A percentile compares a stretch with the other conserved stretches of the same genome.
These are phyloP conservation scores for Suillus paluster DNA, from an alignment of 768 basidiomycete species.

Conservation along the genomic window DNA sequence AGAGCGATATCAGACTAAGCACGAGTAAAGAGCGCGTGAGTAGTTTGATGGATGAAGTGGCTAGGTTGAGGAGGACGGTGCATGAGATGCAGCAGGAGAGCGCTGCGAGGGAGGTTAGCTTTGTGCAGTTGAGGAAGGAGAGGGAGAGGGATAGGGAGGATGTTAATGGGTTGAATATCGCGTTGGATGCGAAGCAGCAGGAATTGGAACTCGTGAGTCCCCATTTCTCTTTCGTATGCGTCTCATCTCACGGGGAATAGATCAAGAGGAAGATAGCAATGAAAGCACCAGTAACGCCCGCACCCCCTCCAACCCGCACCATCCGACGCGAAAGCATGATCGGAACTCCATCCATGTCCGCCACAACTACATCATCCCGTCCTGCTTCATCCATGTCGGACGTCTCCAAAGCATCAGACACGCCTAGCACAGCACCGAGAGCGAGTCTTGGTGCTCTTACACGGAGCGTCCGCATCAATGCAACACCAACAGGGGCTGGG, in stretches of 20 bases:
- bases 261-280: constrained; percentile 10
- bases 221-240: constrained; percentile 3
- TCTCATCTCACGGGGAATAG: constrained; percentile 17
- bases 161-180: constrained; percentile 83
- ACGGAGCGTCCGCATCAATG: constrained; percentile 55
- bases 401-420: constrained; percentile 43
- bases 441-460: constrained; percentile 44
- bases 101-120: constrained; percentile 82
- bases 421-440: constrained; percentile 36
- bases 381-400: constrained; percentile 64
- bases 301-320: no score
- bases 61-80: constrained; percentile 61
- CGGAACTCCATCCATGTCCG: constrained; percentile 56
- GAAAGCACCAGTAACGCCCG: background rate
- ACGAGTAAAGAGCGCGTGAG: constrained; percentile 53
- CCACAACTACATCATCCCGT: no score
- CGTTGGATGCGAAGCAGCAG: constrained; percentile 92
- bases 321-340: constrained; percentile 56
- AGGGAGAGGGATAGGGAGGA: constrained; percentile 75
- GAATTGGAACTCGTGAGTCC: constrained; percentile 83
- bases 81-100: constrained; percentile 80
- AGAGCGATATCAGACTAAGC: constrained; percentile 54
- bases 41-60: constrained; percentile 62
- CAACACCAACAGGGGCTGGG: constrained; percentile 24
- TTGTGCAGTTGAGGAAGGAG: constrained; percentile 73